Evolutionary conservation across 148 eudicot species (phyloP), one percentile per base, ranked within the genome.

Genomic region (Heliamphora exappendiculata): DNA sequence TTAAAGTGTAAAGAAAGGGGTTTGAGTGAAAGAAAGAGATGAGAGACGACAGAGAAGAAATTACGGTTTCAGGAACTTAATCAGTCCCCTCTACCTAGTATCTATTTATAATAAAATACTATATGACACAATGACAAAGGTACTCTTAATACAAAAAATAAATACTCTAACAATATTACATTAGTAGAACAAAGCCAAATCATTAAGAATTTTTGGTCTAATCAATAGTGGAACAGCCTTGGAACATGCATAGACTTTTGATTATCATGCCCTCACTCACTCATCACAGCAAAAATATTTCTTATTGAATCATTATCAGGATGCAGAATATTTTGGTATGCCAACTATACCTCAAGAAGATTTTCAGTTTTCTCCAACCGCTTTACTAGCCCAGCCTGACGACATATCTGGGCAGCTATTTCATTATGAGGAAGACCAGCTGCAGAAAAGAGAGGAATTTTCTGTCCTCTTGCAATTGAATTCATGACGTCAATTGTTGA

Each of bases 351-450:
- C 99, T 89, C 93, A 67, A 91, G 83, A 80, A 89, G 96, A 75
- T 80, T 83, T 39, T 87, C 89, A 78, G 96, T 72, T 81, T 92
- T 88, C 84, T 95, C 99, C 89, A 95, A 79, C 44, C 99, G 94
- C 86, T 92, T 95, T 64, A 95, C 99, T 84, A 95, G 73, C 75
- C 99, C 97, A 76, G 99, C 99, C 77, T 92, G 99, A 74, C 99
- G 94, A 76, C 97, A 95, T 60, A 95, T 95, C 78, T 95, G 99
- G 62, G 99, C 99, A 74, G 99, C 99, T 76, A 95, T 95, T 84
- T 95, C 99, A 81, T 95, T 95, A 76, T 95, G 99, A 64, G 99
- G 99, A 81, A 95, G 96, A 89, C 99, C 99, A 79, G 99, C 97
- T 68, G 97, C 99, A 78, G 99, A 95, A 75, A 95, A 95, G 28